Conservation (phyloP, 2,329 filamentous ascomycete species). For the Colletotrichum cuscutae region DNA sequence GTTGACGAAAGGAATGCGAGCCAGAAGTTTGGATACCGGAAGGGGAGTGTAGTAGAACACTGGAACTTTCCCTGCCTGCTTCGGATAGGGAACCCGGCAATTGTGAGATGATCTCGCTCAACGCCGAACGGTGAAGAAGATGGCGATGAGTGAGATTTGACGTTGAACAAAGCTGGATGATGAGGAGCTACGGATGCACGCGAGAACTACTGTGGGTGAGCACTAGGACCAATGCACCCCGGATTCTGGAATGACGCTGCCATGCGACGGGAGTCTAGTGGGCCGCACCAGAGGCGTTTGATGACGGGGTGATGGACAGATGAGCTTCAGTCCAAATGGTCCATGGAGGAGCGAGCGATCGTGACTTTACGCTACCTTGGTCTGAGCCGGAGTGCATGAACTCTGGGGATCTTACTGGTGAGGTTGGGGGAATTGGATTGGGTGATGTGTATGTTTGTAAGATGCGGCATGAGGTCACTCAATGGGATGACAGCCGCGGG, state of each 20-base stretch:
- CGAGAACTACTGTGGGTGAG: neutral
- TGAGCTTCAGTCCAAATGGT: conserved; percentile 2
- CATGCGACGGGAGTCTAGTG: neutral
- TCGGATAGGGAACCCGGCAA: neutral
- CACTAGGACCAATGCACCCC: conserved; percentile 3
- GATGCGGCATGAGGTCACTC: conserved; percentile 26
- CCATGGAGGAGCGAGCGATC: neutral
- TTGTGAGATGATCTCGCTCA: neutral
- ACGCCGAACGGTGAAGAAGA: neutral
- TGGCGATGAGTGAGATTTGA: neutral
- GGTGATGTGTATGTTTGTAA: neutral
- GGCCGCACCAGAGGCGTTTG: conserved; percentile 1
- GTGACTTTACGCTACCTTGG: neutral
- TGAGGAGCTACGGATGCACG: too few relatives aligned
- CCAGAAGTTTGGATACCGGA: neutral
- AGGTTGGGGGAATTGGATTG: neutral
- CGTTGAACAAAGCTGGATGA: neutral
- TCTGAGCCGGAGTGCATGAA: conserved; percentile 16
- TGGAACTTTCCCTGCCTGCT: neutral
- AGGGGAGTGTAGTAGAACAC: neutral
- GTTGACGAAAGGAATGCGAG: neutral
- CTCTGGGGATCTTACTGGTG: neutral
- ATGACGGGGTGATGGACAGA: conserved; percentile 15
- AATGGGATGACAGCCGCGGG: conserved; percentile 10
- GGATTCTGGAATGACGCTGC: conserved; percentile 13